Evolutionary conservation across 2,329 filamentous ascomycete genomes (phyloP), one percentile per base, ranked within the genome.

Genomic region (Sphaceloma murrayae): DNA sequence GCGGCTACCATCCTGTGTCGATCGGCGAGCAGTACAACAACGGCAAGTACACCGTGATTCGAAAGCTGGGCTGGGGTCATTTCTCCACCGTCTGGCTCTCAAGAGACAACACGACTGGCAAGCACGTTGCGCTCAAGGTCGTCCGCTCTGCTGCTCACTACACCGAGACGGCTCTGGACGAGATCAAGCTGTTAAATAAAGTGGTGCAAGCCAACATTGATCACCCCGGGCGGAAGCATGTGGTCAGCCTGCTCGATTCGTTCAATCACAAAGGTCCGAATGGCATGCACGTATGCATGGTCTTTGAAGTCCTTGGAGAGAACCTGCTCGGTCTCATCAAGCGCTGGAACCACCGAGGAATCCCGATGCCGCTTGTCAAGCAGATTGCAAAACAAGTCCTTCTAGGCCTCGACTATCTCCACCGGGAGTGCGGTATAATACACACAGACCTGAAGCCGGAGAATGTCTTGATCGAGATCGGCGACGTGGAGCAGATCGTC

Each of bases 331-430:
- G 91, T 18, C 67, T 98, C 60, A 95, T 98, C 72, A 96, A 96
- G 76, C 80, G 85, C 56, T 96, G 89, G 88, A 95, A 96, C 62
- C 91, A 96, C 63, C 78, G 91, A 49, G 91, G 91, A 38, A 96
- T 98, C 47, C 91, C 91, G 32, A 94, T 94, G 80, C 77, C 85
- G 11, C 74, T 98, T 10, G 91, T 96, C 61, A 95, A 95, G 72
- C 91, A 96, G 64, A 98, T 98, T 65, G 93, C 91, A 21, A 96
- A 96, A 66, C 91, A 98, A 67, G 91, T 96, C 7, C 73, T 98
- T 36, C 77, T 98, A 19, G 91, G 91, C 30, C 73, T 98, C 51
- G 91, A 98, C 64, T 96, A 96, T 62, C 75, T 98, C 29, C 91
- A 98, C 63, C 80, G 91, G 56, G 89, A 98, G 67, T 98, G 91